phyloP scores from a whole-genome alignment of 345 rosid genomes.

The Odontarrhena argentea region DNA sequence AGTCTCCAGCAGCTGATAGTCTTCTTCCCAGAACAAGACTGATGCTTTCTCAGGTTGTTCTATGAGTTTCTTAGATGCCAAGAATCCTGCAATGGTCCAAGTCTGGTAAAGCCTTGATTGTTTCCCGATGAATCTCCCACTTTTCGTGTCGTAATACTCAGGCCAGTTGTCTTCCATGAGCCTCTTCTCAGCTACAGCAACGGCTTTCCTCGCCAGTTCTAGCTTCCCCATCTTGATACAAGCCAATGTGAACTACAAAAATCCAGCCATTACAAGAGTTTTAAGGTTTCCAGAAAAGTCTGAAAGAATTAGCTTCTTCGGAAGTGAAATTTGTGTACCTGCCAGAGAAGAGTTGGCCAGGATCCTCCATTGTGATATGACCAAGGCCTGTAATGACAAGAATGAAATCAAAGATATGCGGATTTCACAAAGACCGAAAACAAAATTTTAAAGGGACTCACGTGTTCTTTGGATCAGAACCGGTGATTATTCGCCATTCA shows the following conservation, averaged over 20 bases:
- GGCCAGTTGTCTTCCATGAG: conserved; percentile 76
- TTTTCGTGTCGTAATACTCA: conserved; percentile 80
- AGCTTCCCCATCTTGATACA: conserved; percentile 87
- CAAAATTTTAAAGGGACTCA: conserved; percentile 39
- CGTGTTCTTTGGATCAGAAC: conserved; percentile 99
- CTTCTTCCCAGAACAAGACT: conserved; percentile 82
- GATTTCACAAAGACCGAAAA: not conserved
- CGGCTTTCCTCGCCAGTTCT: conserved; percentile 74
- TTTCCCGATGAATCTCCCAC: conserved; percentile 82
- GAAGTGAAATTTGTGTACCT: conserved; percentile 48
- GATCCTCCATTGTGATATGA: conserved; percentile 98
- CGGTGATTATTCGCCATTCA: conserved; percentile 94
- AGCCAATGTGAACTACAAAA: conserved; percentile 79
- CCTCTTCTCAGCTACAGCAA: conserved; percentile 71
- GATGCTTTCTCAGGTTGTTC: conserved; percentile 86
- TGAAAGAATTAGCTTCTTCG: not conserved
- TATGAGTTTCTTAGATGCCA: conserved; percentile 83
- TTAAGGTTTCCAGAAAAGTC: not conserved
- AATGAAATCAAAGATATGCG: not conserved
- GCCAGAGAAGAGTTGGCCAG: conserved; percentile 98
- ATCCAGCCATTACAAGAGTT: not conserved
- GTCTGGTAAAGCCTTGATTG: conserved; percentile 78
- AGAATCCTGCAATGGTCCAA: conserved; percentile 85
- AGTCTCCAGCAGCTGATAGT: conserved; percentile 79
- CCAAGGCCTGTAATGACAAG: conserved; percentile 70